phyloP scores from a whole-genome alignment of 257 asterid species.

The Nicotiana tomentosiformis region DNA sequence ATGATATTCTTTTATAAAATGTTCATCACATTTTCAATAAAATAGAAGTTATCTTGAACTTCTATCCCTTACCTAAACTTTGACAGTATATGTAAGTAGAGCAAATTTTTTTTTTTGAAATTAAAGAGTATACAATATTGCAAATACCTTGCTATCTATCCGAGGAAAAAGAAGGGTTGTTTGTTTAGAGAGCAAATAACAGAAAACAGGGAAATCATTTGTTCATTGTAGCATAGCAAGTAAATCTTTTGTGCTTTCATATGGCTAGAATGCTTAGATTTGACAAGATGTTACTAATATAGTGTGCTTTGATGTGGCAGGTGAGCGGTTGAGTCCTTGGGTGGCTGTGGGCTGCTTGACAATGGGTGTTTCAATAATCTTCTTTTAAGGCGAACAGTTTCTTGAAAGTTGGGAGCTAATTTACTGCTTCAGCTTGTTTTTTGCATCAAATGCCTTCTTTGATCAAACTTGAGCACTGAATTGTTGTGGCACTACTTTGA shows the following conservation, averaged over 20 bases:
- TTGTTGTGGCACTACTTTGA: not conserved
- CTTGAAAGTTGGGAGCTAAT: not conserved
- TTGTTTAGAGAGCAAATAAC: not conserved
- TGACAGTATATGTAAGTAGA: not conserved
- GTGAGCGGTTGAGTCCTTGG: conserved; percentile 95
- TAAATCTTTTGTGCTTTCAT: too few relatives aligned
- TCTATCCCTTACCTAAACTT: not conserved
- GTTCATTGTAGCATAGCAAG: too few relatives aligned
- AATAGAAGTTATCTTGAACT: not conserved
- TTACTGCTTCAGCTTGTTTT: not conserved
- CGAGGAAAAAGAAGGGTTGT: not conserved
- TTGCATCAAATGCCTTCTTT: not conserved
- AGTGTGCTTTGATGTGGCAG: conserved; percentile 25
- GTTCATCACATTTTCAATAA: too few relatives aligned
- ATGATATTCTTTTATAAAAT: too few relatives aligned
- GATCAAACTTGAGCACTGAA: not conserved
- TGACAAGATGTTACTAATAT: not conserved
- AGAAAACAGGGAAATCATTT: not conserved
- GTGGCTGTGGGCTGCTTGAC: conserved; percentile 72
- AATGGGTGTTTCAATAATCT: conserved; percentile 79
- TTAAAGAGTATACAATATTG: not conserved
- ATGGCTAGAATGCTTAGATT: too few relatives aligned
- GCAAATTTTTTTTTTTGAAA: not conserved
- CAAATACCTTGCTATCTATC: not conserved
- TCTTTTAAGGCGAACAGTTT: conserved; percentile 34